Percentiles rank a stretch among this genome's conserved stretches.
Evolutionary conservation across 495 filamentous ascomycete species (phyloP).

Genomic region (Aspergillus coremiiformis): DNA sequence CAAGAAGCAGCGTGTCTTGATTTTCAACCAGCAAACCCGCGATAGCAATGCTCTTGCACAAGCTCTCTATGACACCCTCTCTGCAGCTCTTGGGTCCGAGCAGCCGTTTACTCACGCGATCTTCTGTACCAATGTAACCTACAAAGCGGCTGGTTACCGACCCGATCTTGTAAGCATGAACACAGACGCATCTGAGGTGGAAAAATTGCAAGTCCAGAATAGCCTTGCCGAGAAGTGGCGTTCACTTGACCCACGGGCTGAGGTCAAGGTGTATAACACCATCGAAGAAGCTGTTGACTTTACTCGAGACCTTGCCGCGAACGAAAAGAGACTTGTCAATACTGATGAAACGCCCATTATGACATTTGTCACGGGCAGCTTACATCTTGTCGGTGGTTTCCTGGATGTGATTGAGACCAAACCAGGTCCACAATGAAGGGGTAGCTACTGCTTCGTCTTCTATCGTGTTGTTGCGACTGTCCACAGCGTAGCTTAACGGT

Average conservation of each 20-base stretch:
- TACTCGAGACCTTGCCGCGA: conserved; percentile 47
- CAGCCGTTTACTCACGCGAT: conserved; percentile 69
- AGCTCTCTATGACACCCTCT: conserved; percentile 60
- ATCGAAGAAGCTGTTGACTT: conserved; percentile 80
- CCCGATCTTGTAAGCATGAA: conserved; percentile 73
- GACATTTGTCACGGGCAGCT: conserved; percentile 70
- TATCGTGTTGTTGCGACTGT: no score
- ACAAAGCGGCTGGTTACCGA: conserved; percentile 59
- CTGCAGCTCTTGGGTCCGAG: conserved; percentile 44
- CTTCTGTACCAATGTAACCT: conserved; percentile 87
- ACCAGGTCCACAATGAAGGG: conserved; percentile 13
- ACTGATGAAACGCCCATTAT: conserved; percentile 37
- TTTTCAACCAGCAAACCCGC: conserved; percentile 95
- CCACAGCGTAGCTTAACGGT: no score
- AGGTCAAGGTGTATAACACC: conserved; percentile 60
- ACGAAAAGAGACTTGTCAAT: conserved; percentile 23
- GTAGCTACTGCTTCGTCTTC: no score
- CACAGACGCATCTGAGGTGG: conserved; percentile 57
- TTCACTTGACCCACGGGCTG: conserved; percentile 51
- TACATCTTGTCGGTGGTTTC: conserved; percentile 80
- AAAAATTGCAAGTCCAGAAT: conserved; percentile 64
- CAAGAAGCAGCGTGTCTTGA: conserved; percentile 53
- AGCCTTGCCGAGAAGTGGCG: conserved; percentile 68
- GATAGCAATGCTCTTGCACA: conserved; percentile 59
- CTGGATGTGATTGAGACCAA: conserved; percentile 68